phyloP scores from a whole-genome alignment of 2,329 filamentous ascomycete genomes.

The Pseudogymnoascus sp. region DNA sequence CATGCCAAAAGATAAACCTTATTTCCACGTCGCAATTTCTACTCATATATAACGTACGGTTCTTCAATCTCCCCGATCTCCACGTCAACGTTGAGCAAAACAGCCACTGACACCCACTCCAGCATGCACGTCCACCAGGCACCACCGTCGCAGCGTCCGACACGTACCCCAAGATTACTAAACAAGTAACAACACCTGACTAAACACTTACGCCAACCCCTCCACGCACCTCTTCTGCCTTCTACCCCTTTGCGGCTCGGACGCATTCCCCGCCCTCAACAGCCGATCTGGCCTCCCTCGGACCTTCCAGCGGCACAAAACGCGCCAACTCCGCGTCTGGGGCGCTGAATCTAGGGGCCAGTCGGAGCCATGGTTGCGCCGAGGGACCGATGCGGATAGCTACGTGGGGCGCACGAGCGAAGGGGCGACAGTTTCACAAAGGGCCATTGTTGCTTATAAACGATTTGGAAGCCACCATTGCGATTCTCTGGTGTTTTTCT shows the following conservation, averaged over 20 bases:
- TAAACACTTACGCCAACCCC: neutral
- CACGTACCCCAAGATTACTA: neutral
- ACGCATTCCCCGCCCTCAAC: neutral
- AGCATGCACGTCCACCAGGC: neutral
- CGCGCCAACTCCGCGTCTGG: neutral
- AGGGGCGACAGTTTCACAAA: neutral
- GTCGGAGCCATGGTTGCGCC: neutral
- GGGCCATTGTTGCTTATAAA: neutral
- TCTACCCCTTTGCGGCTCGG: neutral
- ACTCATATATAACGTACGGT: neutral
- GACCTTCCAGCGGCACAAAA: neutral
- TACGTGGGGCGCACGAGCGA: neutral
- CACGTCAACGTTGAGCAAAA: neutral
- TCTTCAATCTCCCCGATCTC: neutral
- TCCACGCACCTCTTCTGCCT: slow-evolving; percentile 3
- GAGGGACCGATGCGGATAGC: neutral
- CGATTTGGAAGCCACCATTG: neutral
- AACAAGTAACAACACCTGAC: neutral
- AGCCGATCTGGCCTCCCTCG: neutral
- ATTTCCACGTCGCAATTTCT: neutral
- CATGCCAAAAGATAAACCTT: neutral
- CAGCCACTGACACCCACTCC: neutral
- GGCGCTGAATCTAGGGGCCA: neutral
- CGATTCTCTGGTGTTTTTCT: neutral
- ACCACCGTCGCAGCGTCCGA: neutral